Percentiles rank a stretch among this genome's conserved stretches.
These are phyloP conservation scores for Prunus yedoensis DNA, from an alignment of 331 rosid genomes.

Conservation along the genomic window DNA sequence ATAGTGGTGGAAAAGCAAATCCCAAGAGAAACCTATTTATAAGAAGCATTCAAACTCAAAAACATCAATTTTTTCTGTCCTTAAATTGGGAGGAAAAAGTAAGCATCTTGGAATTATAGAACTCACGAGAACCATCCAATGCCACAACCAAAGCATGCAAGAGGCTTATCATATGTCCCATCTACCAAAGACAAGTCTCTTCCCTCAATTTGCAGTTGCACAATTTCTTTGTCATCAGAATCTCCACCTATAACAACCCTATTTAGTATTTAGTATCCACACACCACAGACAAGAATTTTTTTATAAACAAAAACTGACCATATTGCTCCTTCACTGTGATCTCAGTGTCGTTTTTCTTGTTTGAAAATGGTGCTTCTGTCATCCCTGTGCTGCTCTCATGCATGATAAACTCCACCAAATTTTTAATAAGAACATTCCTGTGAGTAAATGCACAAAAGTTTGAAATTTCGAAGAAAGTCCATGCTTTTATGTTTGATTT, in stretches of 20 bases:
- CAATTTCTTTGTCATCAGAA: constrained; percentile 1
- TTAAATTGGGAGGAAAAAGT: neutral
- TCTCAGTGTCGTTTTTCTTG: neutral
- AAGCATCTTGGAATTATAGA: neutral
- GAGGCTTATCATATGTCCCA: constrained; percentile 35
- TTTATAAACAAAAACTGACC: neutral
- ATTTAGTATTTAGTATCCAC: too few relatives aligned
- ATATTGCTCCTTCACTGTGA: constrained; percentile 22
- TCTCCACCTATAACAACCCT: constrained; percentile 11
- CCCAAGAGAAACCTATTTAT: constrained; percentile 35
- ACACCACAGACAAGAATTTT: too few relatives aligned
- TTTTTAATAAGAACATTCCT: neutral
- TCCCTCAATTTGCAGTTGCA: constrained; percentile 23
- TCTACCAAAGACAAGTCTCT: constrained; percentile 9
- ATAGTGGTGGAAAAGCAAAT: constrained; percentile 39
- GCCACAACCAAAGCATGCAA: constrained; percentile 38
- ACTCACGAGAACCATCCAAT: constrained; percentile 44
- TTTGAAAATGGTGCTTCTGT: neutral
- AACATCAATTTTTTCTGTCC: constrained; percentile 4
- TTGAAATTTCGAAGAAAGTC: neutral
- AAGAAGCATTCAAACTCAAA: neutral
- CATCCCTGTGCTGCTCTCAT: neutral
- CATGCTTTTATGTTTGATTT: constrained; percentile 3
- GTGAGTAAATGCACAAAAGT: neutral
- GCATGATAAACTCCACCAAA: constrained; percentile 7